phyloP scores from a whole-genome alignment of 371 early-diverging fungal genomes.

The Parasitella parasitica region DNA sequence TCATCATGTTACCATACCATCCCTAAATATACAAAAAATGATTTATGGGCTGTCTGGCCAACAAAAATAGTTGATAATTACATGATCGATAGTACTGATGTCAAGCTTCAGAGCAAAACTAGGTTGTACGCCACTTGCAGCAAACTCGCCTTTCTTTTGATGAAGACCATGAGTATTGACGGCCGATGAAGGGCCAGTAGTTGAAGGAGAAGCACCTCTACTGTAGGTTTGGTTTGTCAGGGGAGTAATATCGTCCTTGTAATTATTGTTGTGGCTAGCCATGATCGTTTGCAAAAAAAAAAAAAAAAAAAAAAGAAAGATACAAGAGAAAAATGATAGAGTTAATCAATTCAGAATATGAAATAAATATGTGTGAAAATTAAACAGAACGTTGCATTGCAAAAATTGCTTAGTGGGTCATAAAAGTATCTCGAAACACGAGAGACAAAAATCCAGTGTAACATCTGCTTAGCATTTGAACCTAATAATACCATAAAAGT shows the following conservation, averaged over 20 bases:
- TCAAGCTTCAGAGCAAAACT: slow-evolving; percentile 34
- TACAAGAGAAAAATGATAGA: neutral
- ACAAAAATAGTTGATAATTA: too few species aligned
- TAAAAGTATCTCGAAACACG: neutral
- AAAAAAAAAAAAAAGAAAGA: neutral
- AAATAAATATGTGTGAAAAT: neutral
- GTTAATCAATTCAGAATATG: neutral
- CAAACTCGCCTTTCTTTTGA: slow-evolving; percentile 11
- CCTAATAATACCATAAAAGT: neutral
- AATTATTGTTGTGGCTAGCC: neutral
- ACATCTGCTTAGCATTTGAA: neutral
- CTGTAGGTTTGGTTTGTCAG: neutral
- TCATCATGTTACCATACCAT: slow-evolving; percentile 54
- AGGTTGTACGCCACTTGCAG: slow-evolving; percentile 26
- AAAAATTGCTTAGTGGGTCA: neutral
- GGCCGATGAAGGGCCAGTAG: neutral
- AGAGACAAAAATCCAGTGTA: neutral
- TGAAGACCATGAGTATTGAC: neutral
- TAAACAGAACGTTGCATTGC: neutral
- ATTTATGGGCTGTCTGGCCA: too few species aligned
- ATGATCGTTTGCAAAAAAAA: neutral
- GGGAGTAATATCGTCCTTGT: slow-evolving; percentile 2
- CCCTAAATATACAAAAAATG: too few species aligned
- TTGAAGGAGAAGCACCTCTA: neutral
- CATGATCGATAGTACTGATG: slow-evolving; percentile 17